Conservation (phyloP, 2,329 filamentous ascomycete genomes). For the Colletotrichum lini region DNA sequence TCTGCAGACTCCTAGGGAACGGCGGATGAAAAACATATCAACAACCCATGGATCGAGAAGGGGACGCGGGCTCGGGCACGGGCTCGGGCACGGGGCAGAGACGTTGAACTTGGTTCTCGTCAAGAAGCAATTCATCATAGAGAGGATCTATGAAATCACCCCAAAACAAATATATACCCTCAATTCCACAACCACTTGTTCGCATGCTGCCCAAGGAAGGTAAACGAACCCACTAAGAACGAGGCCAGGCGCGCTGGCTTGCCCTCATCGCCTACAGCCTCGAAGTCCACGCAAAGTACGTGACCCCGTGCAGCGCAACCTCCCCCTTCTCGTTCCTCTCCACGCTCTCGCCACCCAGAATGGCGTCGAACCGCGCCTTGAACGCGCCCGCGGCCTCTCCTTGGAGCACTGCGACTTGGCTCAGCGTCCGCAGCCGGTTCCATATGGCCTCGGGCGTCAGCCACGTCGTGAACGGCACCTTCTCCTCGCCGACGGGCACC, state of each 20-base stretch:
- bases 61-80: background rate
- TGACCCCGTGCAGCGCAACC: constrained; percentile 75
- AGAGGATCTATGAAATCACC: constrained; percentile 17
- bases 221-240: background rate
- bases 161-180: constrained; percentile 39
- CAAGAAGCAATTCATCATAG: constrained; percentile 25
- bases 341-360: constrained; percentile 66
- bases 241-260: background rate
- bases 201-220: background rate
- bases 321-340: constrained; percentile 73
- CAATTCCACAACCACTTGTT: background rate
- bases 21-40: background rate
- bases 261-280: constrained; percentile 52
- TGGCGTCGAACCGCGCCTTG: constrained; percentile 66
- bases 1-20: constrained; percentile 69
- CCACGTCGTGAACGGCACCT: constrained; percentile 70
- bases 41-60: background rate
- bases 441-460: constrained; percentile 73
- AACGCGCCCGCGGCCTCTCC: constrained; percentile 65
- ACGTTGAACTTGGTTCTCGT: constrained; percentile 2
- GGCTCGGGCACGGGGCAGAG: background rate
- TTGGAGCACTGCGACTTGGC: constrained; percentile 74
- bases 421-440: constrained; percentile 75
- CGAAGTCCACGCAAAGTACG: constrained; percentile 74
- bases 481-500: constrained; percentile 71